These are phyloP conservation scores for Alopecurus myosuroides DNA, from an alignment of 176 grass and related monocot species.

Conservation along the genomic window DNA sequence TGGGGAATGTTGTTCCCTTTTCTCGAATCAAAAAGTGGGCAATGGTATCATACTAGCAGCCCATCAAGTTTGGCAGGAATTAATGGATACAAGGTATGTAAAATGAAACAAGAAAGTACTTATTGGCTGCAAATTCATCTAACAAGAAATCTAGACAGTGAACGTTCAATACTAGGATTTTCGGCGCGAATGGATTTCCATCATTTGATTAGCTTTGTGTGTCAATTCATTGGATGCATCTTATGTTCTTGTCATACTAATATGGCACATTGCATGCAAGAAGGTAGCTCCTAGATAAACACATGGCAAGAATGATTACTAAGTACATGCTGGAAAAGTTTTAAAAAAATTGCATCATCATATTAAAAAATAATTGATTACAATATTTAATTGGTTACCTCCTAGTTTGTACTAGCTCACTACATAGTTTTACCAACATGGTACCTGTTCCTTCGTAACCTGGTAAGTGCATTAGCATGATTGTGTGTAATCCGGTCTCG, in stretches of 20 bases:
- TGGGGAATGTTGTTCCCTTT: slow-evolving; percentile 52
- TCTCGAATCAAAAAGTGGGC: slow-evolving; percentile 43
- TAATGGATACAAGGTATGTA: slow-evolving; percentile 65
- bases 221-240: not conserved
- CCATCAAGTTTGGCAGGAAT: slow-evolving; percentile 37
- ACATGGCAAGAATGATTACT: not conserved
- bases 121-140: not conserved
- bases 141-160: not conserved
- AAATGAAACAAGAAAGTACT: not conserved
- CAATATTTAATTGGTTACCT: not conserved
- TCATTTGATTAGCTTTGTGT: not conserved
- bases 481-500: not conserved
- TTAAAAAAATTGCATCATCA: not conserved
- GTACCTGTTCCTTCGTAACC: not conserved
- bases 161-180: not conserved
- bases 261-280: not conserved
- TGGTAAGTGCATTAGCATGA: not conserved
- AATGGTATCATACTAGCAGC: slow-evolving; percentile 43
- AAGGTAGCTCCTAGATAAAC: not conserved
- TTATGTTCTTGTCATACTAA: not conserved
- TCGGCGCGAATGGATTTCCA: not conserved
- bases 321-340: not conserved
- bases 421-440: not conserved
- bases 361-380: not conserved
- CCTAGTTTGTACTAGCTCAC: not conserved